These are phyloP conservation scores for Phytophthora podocarpi DNA, from an alignment of 352 stramenopile species.

Conservation along the genomic window DNA sequence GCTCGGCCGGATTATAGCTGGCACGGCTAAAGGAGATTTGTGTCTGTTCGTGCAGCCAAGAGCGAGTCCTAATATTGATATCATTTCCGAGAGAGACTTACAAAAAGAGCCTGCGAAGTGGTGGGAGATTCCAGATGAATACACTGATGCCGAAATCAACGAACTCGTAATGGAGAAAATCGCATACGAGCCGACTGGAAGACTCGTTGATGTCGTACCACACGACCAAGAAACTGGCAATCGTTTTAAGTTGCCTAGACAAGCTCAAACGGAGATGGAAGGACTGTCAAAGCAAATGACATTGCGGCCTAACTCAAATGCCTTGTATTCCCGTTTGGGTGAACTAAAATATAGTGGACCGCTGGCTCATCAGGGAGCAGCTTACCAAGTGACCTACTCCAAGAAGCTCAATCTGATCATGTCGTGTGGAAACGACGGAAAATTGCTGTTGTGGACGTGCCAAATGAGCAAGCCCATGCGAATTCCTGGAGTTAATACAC, in stretches of 20 bases:
- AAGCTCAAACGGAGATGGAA: constrained; percentile 63
- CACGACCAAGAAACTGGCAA: constrained; percentile 70
- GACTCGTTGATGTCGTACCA: constrained; percentile 65
- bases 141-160: constrained; percentile 66
- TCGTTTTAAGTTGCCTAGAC: constrained; percentile 64
- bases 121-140: constrained; percentile 78
- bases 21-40: constrained; percentile 66
- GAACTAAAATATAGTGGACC: constrained; percentile 63
- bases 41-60: constrained; percentile 75
- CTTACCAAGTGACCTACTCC: constrained; percentile 57
- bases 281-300: constrained; percentile 51
- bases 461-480: constrained; percentile 54
- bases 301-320: constrained; percentile 51
- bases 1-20: constrained; percentile 61
- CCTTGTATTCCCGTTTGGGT: constrained; percentile 42
- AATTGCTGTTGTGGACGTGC: constrained; percentile 61
- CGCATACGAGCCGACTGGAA: constrained; percentile 56
- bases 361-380: constrained; percentile 49
- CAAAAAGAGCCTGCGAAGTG: constrained; percentile 64
- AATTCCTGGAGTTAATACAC: constrained; percentile 62
- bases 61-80: constrained; percentile 39
- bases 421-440: constrained; percentile 55
- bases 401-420: constrained; percentile 62
- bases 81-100: constrained; percentile 30
- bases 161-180: constrained; percentile 67